Evolutionary conservation across 345 rosid species (phyloP).

Genomic region (Camelina hispida): DNA sequence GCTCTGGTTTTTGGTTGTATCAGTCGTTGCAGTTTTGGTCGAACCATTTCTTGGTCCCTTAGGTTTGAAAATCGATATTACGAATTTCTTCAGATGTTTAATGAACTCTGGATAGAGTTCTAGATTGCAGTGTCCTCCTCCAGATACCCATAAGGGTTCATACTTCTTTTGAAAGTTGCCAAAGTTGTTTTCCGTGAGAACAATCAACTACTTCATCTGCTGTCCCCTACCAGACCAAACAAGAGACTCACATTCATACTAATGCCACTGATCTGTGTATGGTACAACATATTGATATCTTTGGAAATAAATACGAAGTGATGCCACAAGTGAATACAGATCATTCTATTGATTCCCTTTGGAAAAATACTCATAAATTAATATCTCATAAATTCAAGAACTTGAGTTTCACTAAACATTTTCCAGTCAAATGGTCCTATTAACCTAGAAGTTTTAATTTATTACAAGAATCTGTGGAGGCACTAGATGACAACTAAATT

Average conservation of each 20-base stretch:
- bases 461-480: background rate
- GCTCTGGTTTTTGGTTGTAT: slow-evolving; percentile 52
- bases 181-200: slow-evolving; percentile 89
- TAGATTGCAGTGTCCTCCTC: slow-evolving; percentile 95
- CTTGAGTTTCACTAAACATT: too few species aligned
- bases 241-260: background rate
- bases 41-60: slow-evolving; percentile 53
- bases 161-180: slow-evolving; percentile 87
- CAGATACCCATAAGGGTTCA: slow-evolving; percentile 88
- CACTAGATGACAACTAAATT: slow-evolving; percentile 6
- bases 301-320: background rate
- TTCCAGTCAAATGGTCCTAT: too few species aligned
- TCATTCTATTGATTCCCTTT: background rate
- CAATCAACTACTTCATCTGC: slow-evolving; percentile 95
- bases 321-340: background rate
- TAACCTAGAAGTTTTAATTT: too few species aligned
- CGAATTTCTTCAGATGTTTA: slow-evolving; percentile 84
- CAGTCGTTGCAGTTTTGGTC: slow-evolving; percentile 43
- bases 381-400: too few species aligned
- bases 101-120: slow-evolving; percentile 95
- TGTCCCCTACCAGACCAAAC: slow-evolving; percentile 66
- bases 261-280: background rate
- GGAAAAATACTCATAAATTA: too few species aligned
- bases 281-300: too few species aligned
- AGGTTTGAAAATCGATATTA: slow-evolving; percentile 63